Percentiles rank a stretch among this genome's conserved stretches.
Evolutionary conservation across 2,329 filamentous ascomycete species (phyloP).

Genomic region (Malbranchea zuffiana): DNA sequence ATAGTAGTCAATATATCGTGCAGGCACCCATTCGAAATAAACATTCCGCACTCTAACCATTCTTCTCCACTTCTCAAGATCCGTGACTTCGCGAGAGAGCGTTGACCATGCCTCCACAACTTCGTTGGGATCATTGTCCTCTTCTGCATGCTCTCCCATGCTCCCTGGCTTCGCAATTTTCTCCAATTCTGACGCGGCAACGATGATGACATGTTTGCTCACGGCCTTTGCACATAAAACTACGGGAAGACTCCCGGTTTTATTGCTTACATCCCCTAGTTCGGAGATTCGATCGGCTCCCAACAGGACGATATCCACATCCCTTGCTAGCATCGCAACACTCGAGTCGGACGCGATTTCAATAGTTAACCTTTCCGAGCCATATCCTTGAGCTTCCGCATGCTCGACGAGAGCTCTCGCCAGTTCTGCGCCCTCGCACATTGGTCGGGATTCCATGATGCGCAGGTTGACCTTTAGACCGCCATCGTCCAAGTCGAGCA

Average conservation of each 20-base stretch:
- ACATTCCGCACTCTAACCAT: conserved; percentile 27
- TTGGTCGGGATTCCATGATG: conserved; percentile 56
- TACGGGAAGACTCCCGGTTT: conserved; percentile 52
- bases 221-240: conserved; percentile 45
- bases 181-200: conserved; percentile 46
- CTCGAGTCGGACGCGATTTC: conserved; percentile 51
- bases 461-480: conserved; percentile 34
- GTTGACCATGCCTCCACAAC: conserved; percentile 24
- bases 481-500: conserved; percentile 6
- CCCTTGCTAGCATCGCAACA: conserved; percentile 42
- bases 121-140: conserved; percentile 45
- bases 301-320: conserved; percentile 49
- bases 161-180: conserved; percentile 46
- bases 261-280: conserved; percentile 53
- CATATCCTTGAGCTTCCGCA: conserved; percentile 18
- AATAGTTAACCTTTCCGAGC: conserved; percentile 29
- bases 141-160: conserved; percentile 36
- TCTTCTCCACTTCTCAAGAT: conserved; percentile 10
- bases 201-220: conserved; percentile 42
- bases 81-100: not conserved
- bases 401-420: conserved; percentile 35
- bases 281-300: conserved; percentile 53
- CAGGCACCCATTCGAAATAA: conserved; percentile 48
- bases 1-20: conserved; percentile 40
- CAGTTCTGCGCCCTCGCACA: conserved; percentile 53